Percentiles rank a stretch among this genome's conserved stretches.
Conservation (phyloP, 306 rosid genomes). For the Vigna nakashimae region DNA sequence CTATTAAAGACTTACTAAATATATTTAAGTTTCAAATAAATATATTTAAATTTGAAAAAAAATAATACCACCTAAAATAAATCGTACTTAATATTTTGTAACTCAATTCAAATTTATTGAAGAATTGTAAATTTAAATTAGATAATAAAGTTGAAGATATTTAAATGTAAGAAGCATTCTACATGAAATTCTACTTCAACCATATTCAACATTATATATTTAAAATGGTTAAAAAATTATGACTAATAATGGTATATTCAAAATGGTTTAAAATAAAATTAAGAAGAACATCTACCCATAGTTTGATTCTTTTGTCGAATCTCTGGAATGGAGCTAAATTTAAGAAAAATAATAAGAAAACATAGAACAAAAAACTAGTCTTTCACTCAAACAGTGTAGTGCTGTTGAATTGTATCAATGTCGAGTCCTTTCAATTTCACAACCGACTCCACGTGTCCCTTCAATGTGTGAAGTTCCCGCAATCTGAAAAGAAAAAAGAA, state of each 20-base stretch:
- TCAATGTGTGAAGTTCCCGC: constrained; percentile 84
- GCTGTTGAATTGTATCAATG: constrained; percentile 77
- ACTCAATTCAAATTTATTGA: no score
- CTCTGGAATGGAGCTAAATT: background rate
- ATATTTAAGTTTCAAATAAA: no score
- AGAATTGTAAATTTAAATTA: no score
- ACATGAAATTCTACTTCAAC: no score
- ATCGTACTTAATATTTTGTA: no score
- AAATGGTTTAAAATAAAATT: constrained; percentile 22
- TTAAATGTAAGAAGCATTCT: no score
- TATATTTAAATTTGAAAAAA: no score
- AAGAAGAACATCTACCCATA: constrained; percentile 26
- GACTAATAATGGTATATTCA: background rate
- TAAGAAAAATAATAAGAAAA: constrained; percentile 10
- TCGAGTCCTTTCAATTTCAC: constrained; percentile 84
- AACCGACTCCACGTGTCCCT: constrained; percentile 83
- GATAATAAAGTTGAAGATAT: no score
- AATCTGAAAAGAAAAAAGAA: constrained; percentile 51
- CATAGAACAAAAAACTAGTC: background rate
- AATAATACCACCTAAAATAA: no score
- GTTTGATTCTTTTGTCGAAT: constrained; percentile 23
- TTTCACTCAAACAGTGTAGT: constrained; percentile 67
- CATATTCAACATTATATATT: no score
- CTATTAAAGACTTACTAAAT: no score
- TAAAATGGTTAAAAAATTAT: no score